Base-by-base conservation (phyloP, 2,329 filamentous ascomycete genomes). In the Lasiodiplodia citricola region DNA sequence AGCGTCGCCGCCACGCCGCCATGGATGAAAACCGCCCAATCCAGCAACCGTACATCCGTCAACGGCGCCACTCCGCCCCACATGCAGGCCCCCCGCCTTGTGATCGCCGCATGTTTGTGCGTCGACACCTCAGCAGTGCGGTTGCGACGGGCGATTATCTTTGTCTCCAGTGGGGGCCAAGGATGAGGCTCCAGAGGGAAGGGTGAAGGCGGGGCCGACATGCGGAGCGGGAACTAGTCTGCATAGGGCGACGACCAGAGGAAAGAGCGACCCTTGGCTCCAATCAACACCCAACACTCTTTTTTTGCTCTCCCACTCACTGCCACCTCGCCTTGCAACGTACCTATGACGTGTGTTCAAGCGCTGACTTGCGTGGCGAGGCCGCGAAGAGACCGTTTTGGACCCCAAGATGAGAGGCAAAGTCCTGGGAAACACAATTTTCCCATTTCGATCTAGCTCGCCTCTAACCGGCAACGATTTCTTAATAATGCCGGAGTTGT, bases 1-100 rank as follows among this genome's bases (percentile, higher is more conserved):
- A 52, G 60, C 60, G 41, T 64, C 60, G 38, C 47, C 44, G 60
- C 60, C 60, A 52, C 16, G 60, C n/a, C 31, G 60, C 21, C 5
- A 18, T 23, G 38, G 14, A 21, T 6, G 31, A 25, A 10, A 35
- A 16, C 6, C 28, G 10, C 7, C 60, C 58, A 50, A 63, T 51
- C 41, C 18, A 25, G 10, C 11, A 18, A 18, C 37, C 2, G 8
- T n/a, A 10, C 2, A 7, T 25, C 21, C 23, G 23, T n/a, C 13
- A 7, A 10, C 37, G 21, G 8, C 37, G 21, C 41, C 57, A 25
- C 41, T 14, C 28, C 4, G 57, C 57, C 13, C 7, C 10, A 25
- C 38, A 23, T 18, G 11, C 25, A 62, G 31, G 28, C 41, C 23
- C 23, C 35, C 58, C 52, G 47, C 47, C 44, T 25, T 52, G 60